phyloP scores from a whole-genome alignment of 1,139 yeast species.

The Blastobotrys raffinosifermentans region DNA sequence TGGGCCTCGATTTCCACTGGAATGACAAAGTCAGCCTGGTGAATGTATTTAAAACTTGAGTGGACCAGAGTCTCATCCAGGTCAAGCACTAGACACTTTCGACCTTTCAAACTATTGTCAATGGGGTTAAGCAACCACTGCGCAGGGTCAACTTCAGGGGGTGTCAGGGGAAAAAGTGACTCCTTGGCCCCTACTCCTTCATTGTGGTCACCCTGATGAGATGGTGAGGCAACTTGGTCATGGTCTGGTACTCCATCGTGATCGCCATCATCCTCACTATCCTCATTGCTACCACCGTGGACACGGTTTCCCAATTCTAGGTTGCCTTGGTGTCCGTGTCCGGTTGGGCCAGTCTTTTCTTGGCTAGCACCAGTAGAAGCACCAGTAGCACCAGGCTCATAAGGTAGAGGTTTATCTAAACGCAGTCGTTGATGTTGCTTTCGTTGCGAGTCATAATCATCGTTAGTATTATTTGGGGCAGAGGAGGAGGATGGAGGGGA shows the following conservation, averaged over 20 bases:
- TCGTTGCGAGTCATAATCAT: not conserved
- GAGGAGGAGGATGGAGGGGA: not conserved
- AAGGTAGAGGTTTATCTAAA: slow-evolving; percentile 1
- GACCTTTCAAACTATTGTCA: slow-evolving; percentile 41
- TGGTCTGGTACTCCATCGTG: no score
- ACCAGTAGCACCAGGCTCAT: no score
- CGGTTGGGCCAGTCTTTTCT: no score
- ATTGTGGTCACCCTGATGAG: no score
- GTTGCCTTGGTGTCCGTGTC: no score
- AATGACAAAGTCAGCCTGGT: slow-evolving; percentile 92
- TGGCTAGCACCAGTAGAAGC: no score
- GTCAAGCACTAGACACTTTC: slow-evolving; percentile 85
- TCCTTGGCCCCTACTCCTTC: no score
- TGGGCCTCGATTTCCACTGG: slow-evolving; percentile 89
- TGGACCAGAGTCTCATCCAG: slow-evolving; percentile 96
- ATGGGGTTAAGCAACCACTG: slow-evolving; percentile 55
- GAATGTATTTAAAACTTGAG: slow-evolving; percentile 84
- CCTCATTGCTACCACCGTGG: no score
- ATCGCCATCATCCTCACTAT: no score
- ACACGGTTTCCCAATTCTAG: no score
- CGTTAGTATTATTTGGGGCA: not conserved
- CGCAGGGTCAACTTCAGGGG: slow-evolving; percentile 1
- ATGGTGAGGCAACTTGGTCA: no score
- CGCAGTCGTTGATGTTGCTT: not conserved
- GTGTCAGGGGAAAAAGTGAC: not conserved